Evolutionary conservation across 2,329 filamentous ascomycete species (phyloP).

Genomic region (Mollisia scopiformis): DNA sequence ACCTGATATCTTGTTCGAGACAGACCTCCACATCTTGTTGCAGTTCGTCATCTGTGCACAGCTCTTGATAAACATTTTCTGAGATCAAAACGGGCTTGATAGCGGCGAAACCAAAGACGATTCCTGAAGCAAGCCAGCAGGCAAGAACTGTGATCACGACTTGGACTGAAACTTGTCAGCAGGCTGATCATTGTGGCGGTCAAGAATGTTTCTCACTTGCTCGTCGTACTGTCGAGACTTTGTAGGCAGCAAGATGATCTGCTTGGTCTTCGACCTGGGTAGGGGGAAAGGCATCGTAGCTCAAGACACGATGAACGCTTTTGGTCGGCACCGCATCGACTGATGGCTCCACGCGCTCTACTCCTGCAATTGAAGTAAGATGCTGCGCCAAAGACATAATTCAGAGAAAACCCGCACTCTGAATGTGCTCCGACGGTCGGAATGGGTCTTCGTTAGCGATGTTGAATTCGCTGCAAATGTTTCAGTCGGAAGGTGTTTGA

Average conservation of each 20-base stretch:
- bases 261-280: slow-evolving; percentile 8
- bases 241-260: slow-evolving; percentile 12
- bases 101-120: slow-evolving; percentile 18
- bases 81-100: slow-evolving; percentile 16
- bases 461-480: neutral
- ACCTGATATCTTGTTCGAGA: slow-evolving; percentile 18
- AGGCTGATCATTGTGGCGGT: neutral
- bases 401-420: too few species aligned
- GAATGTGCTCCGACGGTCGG: too few species aligned
- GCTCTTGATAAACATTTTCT: slow-evolving; percentile 14
- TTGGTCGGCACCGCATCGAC: slow-evolving; percentile 1
- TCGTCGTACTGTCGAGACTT: slow-evolving; percentile 2
- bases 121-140: slow-evolving; percentile 15
- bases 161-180: slow-evolving; percentile 1
- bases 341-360: slow-evolving; percentile 1
- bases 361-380: slow-evolving; percentile 13
- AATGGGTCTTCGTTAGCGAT: too few species aligned
- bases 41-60: slow-evolving; percentile 13
- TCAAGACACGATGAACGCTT: slow-evolving; percentile 4
- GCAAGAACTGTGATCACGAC: slow-evolving; percentile 12
- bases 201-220: neutral
- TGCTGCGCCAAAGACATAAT: slow-evolving; percentile 19
- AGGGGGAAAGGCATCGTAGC: slow-evolving; percentile 11
- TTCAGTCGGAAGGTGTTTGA: too few species aligned
- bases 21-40: slow-evolving; percentile 12